phyloP scores from a whole-genome alignment of 352 stramenopile species.

The Phytophthora crassamura region DNA sequence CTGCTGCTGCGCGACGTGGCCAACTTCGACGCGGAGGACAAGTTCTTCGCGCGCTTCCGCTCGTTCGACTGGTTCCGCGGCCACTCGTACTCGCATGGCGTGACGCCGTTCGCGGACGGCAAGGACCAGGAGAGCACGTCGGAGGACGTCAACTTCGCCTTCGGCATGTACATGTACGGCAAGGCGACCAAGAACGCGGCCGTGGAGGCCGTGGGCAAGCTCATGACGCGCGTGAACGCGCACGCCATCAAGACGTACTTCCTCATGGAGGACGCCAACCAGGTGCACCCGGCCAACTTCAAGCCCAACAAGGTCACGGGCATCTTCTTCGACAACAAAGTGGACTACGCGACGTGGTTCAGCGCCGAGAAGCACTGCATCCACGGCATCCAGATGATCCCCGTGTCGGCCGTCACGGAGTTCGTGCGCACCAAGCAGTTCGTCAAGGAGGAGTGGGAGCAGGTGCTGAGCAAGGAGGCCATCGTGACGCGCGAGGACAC shows the following conservation, averaged over 20 bases:
- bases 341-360: conserved; percentile 81
- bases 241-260: conserved; percentile 71
- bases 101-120: conserved; percentile 63
- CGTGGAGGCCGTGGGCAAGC: conserved; percentile 43
- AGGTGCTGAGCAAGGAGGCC: conserved; percentile 55
- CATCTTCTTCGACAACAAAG: conserved; percentile 85
- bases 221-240: conserved; percentile 61
- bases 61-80: conserved; percentile 73
- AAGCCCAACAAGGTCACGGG: conserved; percentile 77
- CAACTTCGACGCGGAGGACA: conserved; percentile 48
- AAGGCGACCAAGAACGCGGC: conserved; percentile 47
- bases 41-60: conserved; percentile 63
- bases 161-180: conserved; percentile 58
- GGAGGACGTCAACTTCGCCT: conserved; percentile 76
- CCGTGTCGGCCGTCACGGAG: conserved; percentile 66
- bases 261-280: conserved; percentile 53
- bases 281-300: conserved; percentile 57
- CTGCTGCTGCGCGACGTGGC: conserved; percentile 66
- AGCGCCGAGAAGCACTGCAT: conserved; percentile 81
- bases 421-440: conserved; percentile 62
- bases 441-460: conserved; percentile 66
- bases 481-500: conserved; percentile 57
- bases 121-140: conserved; percentile 79
- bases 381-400: conserved; percentile 87
- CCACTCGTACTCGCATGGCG: conserved; percentile 76